These are phyloP conservation scores for Casuarina cunninghamiana DNA, from an alignment of 306 rosid species.

Conservation along the genomic window DNA sequence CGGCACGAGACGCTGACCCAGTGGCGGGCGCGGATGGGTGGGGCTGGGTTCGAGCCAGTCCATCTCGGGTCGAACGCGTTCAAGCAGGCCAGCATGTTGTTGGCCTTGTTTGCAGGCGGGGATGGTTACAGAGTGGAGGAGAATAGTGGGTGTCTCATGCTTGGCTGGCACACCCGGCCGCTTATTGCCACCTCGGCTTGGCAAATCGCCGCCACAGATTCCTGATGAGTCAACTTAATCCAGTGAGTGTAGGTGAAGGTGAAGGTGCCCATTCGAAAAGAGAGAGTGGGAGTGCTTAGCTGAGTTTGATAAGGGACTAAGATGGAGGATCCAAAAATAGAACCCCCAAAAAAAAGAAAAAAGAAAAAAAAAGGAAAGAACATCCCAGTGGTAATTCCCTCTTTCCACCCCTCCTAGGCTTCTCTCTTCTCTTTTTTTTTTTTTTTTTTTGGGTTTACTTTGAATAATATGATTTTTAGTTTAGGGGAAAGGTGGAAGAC, in stretches of 20 bases:
- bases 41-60: conserved; percentile 71
- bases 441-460: background rate
- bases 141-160: conserved; percentile 67
- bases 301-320: too few relatives aligned
- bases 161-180: conserved; percentile 89
- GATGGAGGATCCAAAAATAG: background rate
- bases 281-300: background rate
- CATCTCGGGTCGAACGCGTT: conserved; percentile 78
- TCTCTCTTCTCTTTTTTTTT: background rate
- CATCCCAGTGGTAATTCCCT: conserved; percentile 25
- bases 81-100: conserved; percentile 73
- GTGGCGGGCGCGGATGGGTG: conserved; percentile 62
- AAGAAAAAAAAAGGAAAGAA: background rate
- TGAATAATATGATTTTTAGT: conserved; percentile 19
- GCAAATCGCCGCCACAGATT: conserved; percentile 44
- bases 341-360: too few relatives aligned
- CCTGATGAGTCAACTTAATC: conserved; percentile 42
- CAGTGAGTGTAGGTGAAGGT: background rate
- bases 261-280: background rate
- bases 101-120: conserved; percentile 64
- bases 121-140: conserved; percentile 82
- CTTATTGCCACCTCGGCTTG: conserved; percentile 89
- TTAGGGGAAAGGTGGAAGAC: background rate
- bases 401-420: conserved; percentile 15
- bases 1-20: conserved; percentile 70